Evolutionary conservation across 345 rosid species (phyloP).

Genomic region (Boechera divaricarpa): DNA sequence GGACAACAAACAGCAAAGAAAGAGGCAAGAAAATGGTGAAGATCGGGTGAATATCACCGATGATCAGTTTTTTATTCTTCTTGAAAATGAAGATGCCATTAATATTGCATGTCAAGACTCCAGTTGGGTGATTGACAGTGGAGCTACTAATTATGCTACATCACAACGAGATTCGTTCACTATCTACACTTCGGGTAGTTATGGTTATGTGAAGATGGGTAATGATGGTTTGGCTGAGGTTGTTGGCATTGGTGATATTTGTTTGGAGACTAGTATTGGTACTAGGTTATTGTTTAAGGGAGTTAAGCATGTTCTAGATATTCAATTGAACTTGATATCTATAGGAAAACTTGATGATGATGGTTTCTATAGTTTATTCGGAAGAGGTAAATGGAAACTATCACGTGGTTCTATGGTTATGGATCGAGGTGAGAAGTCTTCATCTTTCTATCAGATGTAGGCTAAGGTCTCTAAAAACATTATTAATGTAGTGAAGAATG

Average conservation of each 20-base stretch:
- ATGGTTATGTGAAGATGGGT: not conserved
- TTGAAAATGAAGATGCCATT: not conserved
- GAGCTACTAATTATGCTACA: slow-evolving; percentile 13
- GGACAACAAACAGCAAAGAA: not conserved
- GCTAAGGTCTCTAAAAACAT: not conserved
- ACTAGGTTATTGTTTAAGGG: not conserved
- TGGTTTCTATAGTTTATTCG: not conserved
- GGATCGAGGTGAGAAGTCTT: not conserved
- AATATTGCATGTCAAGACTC: not conserved
- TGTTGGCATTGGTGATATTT: slow-evolving; percentile 18
- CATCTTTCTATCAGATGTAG: not conserved
- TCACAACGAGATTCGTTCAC: not conserved
- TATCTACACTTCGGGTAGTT: not conserved
- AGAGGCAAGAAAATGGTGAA: not conserved
- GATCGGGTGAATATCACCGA: not conserved
- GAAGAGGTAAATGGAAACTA: not conserved
- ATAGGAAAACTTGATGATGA: not conserved
- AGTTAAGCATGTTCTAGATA: slow-evolving; percentile 10
- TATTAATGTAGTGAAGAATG: not conserved
- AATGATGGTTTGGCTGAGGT: not conserved
- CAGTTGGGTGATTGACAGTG: not conserved
- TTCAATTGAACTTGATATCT: slow-evolving; percentile 1
- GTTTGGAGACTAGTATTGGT: slow-evolving; percentile 21
- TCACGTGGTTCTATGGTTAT: not conserved
- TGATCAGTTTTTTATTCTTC: not conserved